Percentiles rank a stretch among this genome's conserved stretches.
phyloP scores from a whole-genome alignment of 2,329 filamentous ascomycete genomes.

The Cytospora piceae region DNA sequence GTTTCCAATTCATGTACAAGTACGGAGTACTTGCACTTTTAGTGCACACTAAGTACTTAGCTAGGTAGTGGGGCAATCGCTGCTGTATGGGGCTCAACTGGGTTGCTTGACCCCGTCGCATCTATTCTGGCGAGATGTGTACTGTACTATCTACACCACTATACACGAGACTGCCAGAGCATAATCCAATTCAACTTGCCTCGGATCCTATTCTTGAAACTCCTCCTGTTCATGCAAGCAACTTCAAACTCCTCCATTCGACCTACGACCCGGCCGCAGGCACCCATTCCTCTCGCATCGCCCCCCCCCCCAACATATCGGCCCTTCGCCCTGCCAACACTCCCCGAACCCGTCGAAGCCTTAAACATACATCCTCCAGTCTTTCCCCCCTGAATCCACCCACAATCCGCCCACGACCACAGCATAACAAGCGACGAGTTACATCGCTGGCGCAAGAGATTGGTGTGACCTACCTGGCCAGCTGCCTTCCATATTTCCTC shows the following conservation, averaged over 20 bases:
- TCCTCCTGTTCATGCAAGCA: background rate
- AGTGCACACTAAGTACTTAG: background rate
- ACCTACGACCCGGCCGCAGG: background rate
- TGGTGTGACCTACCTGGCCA: conserved; percentile 5
- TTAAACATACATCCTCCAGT: background rate
- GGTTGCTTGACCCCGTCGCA: conserved; percentile 1
- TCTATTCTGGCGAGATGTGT: conserved; percentile 3
- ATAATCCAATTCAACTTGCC: background rate
- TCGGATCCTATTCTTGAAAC: background rate
- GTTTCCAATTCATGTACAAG: conserved; percentile 2
- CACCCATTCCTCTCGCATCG: conserved; percentile 2
- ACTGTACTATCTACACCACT: background rate
- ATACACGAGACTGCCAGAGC: background rate
- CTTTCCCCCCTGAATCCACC: conserved; percentile 7
- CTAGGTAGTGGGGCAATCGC: background rate
- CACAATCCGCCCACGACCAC: background rate
- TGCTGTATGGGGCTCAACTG: background rate
- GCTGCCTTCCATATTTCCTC: conserved; percentile 10
- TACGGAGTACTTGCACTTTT: too few species aligned
- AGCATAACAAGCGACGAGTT: background rate
- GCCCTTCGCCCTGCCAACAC: conserved; percentile 4
- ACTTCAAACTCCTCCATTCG: background rate
- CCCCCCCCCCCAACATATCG: conserved; percentile 1
- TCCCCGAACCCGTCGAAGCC: conserved; percentile 7
- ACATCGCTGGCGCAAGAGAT: background rate